phyloP scores from a whole-genome alignment of 495 filamentous ascomycete genomes.

The Hyphodiscus hymeniophilus region DNA sequence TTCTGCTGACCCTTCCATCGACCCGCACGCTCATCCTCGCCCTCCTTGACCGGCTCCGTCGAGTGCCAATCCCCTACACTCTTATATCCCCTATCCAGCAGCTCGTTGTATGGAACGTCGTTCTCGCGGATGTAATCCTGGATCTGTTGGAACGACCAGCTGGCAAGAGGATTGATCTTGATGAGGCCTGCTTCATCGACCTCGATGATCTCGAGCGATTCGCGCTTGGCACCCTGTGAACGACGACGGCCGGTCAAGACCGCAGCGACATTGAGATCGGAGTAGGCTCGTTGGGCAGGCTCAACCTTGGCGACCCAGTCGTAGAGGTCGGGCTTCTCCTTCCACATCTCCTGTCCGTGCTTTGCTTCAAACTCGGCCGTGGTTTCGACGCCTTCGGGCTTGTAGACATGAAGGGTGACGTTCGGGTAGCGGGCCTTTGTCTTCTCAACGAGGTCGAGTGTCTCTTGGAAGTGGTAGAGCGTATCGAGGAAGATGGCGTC shows the following conservation, averaged over 20 bases:
- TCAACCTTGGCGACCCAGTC: conserved; percentile 98
- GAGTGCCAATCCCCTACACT: conserved; percentile 97
- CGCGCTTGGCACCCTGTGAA: conserved; percentile 90
- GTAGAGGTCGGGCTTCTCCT: conserved; percentile 78
- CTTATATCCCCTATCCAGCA: conserved; percentile 91
- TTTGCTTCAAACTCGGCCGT: conserved; percentile 68
- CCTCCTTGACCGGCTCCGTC: conserved; percentile 79
- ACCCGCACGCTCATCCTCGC: conserved; percentile 94
- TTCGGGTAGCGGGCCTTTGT: conserved; percentile 69
- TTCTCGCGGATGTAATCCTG: conserved; percentile 76
- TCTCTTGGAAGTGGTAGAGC: conserved; percentile 91
- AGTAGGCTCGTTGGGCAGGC: conserved; percentile 86
- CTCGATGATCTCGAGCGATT: conserved; percentile 81
- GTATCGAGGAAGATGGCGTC: conserved; percentile 97
- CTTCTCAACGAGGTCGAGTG: conserved; percentile 69
- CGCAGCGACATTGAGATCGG: conserved; percentile 79
- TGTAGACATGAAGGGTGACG: conserved; percentile 78
- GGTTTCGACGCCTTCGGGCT: conserved; percentile 63
- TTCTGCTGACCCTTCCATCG: conserved; percentile 93
- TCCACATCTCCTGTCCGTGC: conserved; percentile 81
- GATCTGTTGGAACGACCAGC: conserved; percentile 90
- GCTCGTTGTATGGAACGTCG: conserved; percentile 86
- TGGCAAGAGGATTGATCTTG: conserved; percentile 98
- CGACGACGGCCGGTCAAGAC: conserved; percentile 90
- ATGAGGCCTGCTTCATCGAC: conserved; percentile 86